Evolutionary conservation across 106 monocot species (phyloP), one percentile per base, ranked within the genome.

Genomic region (Triglochin maritima): DNA sequence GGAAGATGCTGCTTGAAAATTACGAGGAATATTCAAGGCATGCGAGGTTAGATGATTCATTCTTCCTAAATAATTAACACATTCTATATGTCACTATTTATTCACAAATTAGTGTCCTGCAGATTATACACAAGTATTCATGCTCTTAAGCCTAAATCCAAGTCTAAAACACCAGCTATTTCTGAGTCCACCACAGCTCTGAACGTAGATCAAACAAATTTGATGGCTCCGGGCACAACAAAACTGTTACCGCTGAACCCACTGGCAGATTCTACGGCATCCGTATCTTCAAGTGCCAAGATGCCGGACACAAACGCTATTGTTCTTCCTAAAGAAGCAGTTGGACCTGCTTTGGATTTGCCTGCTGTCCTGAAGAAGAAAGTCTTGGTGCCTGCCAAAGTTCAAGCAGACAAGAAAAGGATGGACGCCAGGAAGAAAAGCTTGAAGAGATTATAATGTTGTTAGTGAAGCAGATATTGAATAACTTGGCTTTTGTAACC

Each of bases 391-490:
- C 5, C 43, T 4, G 72, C 69, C 5, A 88, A 87, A 76, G 61
- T n/a, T 73, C 74, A 71, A 9, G 78, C 60, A 0, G 95, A 88
- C 59, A 90, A 84, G 78, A 90, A 87, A 81, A 96, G 88, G 71
- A 85, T 86, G 14, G 95, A 90, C 71, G 90, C 86, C 2, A 80
- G 90, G 78, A 90, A 90, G 85, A 95, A 90, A 73, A 95, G 95
- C 65, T 66, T 95, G 71, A 95, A 90, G 81, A 87, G 95, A 78
- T 67, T 95, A 59, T 95, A 85, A 29, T 29, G 29, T 29, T 29
- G 29, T 29, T 29, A 29, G 29, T n/a, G 29, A 29, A 29, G 29
- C 29, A 29, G 29, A 29, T 1, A 29, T 29, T 29, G 29, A 29
- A 29, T 29, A 29, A 29, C 29, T 29, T 29, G 29, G 29, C 29